phyloP scores from a whole-genome alignment of 352 stramenopile species.

The Phytopythium oedochilum region DNA sequence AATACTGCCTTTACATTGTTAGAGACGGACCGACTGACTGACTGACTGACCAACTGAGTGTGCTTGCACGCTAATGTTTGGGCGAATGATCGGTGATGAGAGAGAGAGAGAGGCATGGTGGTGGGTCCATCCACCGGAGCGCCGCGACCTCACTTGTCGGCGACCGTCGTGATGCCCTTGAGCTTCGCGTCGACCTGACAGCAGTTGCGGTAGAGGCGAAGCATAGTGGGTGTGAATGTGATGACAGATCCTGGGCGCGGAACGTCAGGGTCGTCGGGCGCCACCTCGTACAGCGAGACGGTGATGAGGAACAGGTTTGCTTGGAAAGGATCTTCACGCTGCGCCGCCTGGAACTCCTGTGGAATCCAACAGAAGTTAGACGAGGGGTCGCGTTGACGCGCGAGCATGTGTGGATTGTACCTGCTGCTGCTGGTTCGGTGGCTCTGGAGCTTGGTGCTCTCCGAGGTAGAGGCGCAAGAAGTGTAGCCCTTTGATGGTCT shows the following conservation, averaged over 20 bases:
- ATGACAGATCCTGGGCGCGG: background rate
- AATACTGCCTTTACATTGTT: no score
- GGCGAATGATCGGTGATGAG: no score
- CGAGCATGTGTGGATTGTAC: no score
- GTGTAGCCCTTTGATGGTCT: background rate
- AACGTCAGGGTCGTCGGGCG: background rate
- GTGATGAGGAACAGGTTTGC: background rate
- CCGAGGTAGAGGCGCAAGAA: constrained; percentile 7
- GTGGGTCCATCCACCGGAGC: no score
- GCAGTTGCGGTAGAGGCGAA: constrained; percentile 7
- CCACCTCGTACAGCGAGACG: background rate
- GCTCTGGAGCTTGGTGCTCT: constrained; percentile 1
- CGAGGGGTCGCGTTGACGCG: no score
- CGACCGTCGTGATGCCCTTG: background rate
- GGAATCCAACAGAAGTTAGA: background rate
- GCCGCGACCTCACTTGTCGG: no score
- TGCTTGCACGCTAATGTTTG: no score
- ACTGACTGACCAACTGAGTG: no score
- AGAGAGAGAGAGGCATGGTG: no score
- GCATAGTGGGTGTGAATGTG: background rate
- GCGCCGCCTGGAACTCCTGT: background rate
- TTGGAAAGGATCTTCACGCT: background rate
- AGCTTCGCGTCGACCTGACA: constrained; percentile 6
- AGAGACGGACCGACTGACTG: no score
- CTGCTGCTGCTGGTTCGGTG: constrained; percentile 3